Base-by-base conservation (phyloP, 306 rosid species). In the Fragaria ananassa region DNA sequence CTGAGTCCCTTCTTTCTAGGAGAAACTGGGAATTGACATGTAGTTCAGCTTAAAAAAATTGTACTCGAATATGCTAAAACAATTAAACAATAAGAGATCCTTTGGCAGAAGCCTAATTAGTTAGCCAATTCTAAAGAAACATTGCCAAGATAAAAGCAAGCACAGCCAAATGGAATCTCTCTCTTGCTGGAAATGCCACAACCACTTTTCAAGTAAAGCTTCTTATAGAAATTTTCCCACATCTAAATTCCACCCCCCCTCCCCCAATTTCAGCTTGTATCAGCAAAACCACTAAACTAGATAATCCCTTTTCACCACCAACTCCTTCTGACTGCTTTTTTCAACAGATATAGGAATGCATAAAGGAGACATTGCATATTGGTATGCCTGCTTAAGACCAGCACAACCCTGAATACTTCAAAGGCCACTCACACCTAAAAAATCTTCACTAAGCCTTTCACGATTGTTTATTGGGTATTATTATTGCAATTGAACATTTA, bases 121-220 rank as follows among this genome's bases (percentile, higher is more conserved):
- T 58, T 45, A 21, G 56, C 23, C 29, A 58, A 14, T 63, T 76
- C 41, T 50, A 75, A 35, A 78, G 78, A 42, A 76, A 71, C 60
- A 74, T 4, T 79, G 34, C 45, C 70, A 49, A 34, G 18, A 35
- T 46, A 8, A 10, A 18, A 76, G 70, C 42, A 13, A 61, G 6
- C 19, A 76, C 42, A 78, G 10, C 44, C 23, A 13, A 70, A 60
- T 3, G 2, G 42, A 17, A 45, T 50, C 39, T 23, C 1, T 46
- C 23, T 49, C 23, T 51, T 46, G 13, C 13, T 31, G 60, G 37
- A 31, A 46, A 12, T 4, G 10, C 41, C 44, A 70, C 49, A 68
- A n/a, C 74, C 57, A 47, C 37, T 70, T 47, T 12, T 9, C 57
- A 27, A 68, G 53, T 41, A 68, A 44, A 19, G 39, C 37, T 27